Base-by-base conservation (phyloP, 2,329 filamentous ascomycete genomes). In the Alternaria triticina region DNA sequence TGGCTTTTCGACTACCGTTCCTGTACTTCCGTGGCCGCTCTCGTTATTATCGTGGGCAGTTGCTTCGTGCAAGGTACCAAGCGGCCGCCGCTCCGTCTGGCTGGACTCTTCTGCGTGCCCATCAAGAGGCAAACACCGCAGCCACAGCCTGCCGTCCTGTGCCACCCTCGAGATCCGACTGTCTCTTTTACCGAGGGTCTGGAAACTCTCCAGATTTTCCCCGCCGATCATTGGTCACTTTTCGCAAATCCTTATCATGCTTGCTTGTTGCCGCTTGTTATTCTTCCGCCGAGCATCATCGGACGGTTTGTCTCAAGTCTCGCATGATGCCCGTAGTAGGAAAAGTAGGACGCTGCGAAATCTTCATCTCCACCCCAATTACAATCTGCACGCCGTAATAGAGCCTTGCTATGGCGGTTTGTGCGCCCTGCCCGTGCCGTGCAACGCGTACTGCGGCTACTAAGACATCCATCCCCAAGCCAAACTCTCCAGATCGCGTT, bases 1-100 rank as follows among this genome's bases (percentile, higher is more conserved):
- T 58, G 57, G 61, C 55, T 60, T 54, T 50, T 52, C 52, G 45
- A 46, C 46, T 51, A 61, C 66, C 55, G 59, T 63, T 49, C 58
- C 63, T 66, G 73, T 65, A 66, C 67, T 70, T 67, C 54, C 70
- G 72, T 76, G 70, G 52, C 50, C 65, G 54, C 68, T 61, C 58
- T 64, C 54, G 52, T 78, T 77, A 70, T 77, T 74, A 70, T 77
- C 74, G 74, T 78, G 72, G 73, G 44, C 57, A 69, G 62, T 23
- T 52, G 47, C 70, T 55, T 71, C 60, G 70, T 74, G 66, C 59
- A 73, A 74, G 71, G 69, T 74, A 69, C 73, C 73, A 68, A 52
- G 54, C 61, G 46, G 15, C 56, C 59, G 46, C 63, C 28, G 57
- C 68, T 72, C 68, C 73, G 70, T 65, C 61, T 65, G 65, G 67